Percentiles rank a stretch among this genome's conserved stretches.
These are phyloP conservation scores for Camelina sativa DNA, from an alignment of 345 rosid species.

Conservation along the genomic window DNA sequence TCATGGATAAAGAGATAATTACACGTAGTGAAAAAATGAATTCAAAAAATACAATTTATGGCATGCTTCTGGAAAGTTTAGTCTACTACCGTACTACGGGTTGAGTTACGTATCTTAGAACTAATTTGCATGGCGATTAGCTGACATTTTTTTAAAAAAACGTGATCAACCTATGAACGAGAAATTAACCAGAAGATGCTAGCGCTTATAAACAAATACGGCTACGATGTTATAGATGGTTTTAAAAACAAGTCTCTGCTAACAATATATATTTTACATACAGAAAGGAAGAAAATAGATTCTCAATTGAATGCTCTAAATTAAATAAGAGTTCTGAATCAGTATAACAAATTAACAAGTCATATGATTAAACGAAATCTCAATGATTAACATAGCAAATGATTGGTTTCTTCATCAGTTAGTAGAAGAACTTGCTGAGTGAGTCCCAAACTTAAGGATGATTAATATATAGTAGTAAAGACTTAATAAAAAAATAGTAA, in stretches of 20 bases:
- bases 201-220: background rate
- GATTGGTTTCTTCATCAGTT: slow-evolving; percentile 36
- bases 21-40: no score
- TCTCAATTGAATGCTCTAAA: background rate
- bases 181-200: slow-evolving; percentile 6
- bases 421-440: background rate
- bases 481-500: background rate
- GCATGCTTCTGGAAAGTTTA: no score
- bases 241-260: background rate
- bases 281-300: background rate
- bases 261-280: background rate
- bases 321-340: background rate
- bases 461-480: slow-evolving; percentile 21
- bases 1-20: no score
- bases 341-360: slow-evolving; percentile 4
- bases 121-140: background rate
- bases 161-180: background rate
- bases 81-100: background rate
- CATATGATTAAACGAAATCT: slow-evolving; percentile 30
- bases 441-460: slow-evolving; percentile 34
- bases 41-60: no score
- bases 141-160: background rate
- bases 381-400: slow-evolving; percentile 19
- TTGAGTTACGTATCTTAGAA: background rate
- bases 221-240: background rate